Evolutionary conservation across 768 basidiomycete genomes (phyloP), one percentile per base, ranked within the genome.

Genomic region (Chalciporus sphaerocephalus): DNA sequence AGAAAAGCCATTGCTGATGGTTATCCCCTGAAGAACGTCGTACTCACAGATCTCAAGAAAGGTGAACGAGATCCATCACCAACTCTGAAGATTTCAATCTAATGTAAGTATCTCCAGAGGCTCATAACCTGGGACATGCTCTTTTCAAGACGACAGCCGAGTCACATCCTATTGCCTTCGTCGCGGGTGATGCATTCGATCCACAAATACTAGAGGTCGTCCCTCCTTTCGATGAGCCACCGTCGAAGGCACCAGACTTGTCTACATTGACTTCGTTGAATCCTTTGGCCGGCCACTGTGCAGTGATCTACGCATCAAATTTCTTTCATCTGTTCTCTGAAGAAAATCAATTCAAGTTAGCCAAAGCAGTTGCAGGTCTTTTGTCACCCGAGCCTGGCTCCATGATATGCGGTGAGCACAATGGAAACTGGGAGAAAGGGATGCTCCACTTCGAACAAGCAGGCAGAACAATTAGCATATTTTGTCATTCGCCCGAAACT

Each of bases 111-210:
- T 21, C 18, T 34, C 16, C 36, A 83, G 83, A 62, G 2, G 85
- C 78, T 48, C 79, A 78, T 74, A 67, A 76, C 2, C 60, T 75
- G 6, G 81, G 82, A 1, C 81, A 85, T 46, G 70, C 75, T 23
- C 67, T 87, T 15, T 87, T 85, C 69, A 74, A 61, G 33, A 73
- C 76, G 2, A 78, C 74, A 0, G 71, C 74, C 0, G 69, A 69
- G 33, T 67, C 72, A 0, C 85, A 80, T 55, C 77, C 80, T 0
- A 32, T 13, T 71, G 59, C 61, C 0, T 83, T 85, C 57, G 45
- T 86, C 20, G 54, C 69, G 1, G 85, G 83, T 1, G 75, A 86
- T 46, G 69, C 64, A 0, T 74, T 86, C 30, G 72, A 82, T 44
- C 59, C 72, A 11, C 43, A 54, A 0, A 61, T 76, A 21, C 68